Evolutionary conservation across 2,329 filamentous ascomycete genomes (phyloP), one percentile per base, ranked within the genome.

Genomic region (Epichloe sp.): DNA sequence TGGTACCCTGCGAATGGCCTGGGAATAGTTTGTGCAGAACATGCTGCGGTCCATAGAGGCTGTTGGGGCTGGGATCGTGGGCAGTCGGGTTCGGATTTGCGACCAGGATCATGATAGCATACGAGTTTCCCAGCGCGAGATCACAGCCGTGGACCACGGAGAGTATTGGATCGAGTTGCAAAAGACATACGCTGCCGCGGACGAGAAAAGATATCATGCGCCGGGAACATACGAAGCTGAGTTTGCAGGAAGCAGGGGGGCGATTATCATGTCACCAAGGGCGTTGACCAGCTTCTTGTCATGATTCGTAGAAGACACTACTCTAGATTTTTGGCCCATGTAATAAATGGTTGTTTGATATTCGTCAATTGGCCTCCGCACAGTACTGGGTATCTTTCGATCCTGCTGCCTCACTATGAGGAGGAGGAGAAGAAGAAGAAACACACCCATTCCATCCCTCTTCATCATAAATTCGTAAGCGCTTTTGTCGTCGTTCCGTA

Each of bases 111-210:
- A 60, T 67, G 21, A 67, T 72, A 21, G 65, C 61, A 43, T 69
- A 68, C 49, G 68, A 71, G 47, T 63, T 71, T 56, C 65, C 63
- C 31, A 63, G 63, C 37, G 53, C 58, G 8, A 55, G 61, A 17
- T 61, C 60, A 10, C 66, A 67, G 58, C 54, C 55, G 21, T 71
- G 68, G 68, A 63, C 69, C 23, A 50, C 10, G 58, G 7, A 49
- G 52, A 5, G 55, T 65, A 53, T 55, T 70, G 38, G 60, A 62
- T 37, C 57, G 56, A 26, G 65, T 65, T 38, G 58, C 59, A 23
- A 56, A 56, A 59, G 50, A 62, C 54, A 1, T 70, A 67, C 59
- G 67, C 65, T 3, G 65, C 66, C 3, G 60, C 63, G 40, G 57
- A 62, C 45, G 61, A 57, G 40, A 51, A 50, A n/a, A 56, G 52